These are phyloP conservation scores for Talaromyces funiculosus DNA, from an alignment of 2,329 filamentous ascomycete genomes.

Conservation along the genomic window DNA sequence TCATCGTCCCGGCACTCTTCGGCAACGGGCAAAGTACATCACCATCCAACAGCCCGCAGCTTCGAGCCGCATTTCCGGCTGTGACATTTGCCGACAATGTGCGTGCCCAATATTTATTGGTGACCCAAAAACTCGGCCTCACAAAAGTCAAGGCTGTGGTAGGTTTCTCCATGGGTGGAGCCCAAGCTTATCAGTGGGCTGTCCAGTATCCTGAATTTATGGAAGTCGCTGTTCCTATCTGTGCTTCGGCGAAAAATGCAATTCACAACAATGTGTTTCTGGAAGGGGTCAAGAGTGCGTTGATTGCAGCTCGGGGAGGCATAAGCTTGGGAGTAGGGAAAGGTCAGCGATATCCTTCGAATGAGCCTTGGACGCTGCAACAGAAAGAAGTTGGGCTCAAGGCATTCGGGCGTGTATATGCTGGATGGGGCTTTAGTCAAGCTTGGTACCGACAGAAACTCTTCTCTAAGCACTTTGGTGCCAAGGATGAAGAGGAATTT, in stretches of 20 bases:
- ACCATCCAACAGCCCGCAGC: slow-evolving; percentile 55
- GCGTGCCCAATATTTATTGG: slow-evolving; percentile 58
- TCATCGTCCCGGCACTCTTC: slow-evolving; percentile 63
- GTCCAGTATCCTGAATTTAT: slow-evolving; percentile 60
- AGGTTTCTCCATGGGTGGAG: slow-evolving; percentile 68
- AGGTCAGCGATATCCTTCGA: slow-evolving; percentile 40
- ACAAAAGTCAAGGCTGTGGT: slow-evolving; percentile 57
- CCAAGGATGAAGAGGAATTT: slow-evolving; percentile 65
- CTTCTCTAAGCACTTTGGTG: slow-evolving; percentile 61
- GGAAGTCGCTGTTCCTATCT: slow-evolving; percentile 61
- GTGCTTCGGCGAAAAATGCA: slow-evolving; percentile 58
- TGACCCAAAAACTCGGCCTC: slow-evolving; percentile 59
- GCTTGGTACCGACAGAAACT: slow-evolving; percentile 68
- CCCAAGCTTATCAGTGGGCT: slow-evolving; percentile 61
- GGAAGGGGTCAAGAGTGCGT: slow-evolving; percentile 56
- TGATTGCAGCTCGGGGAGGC: slow-evolving; percentile 52
- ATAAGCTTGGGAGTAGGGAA: slow-evolving; percentile 45
- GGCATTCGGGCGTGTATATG: slow-evolving; percentile 69
- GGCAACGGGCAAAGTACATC: slow-evolving; percentile 64
- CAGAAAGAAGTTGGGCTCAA: slow-evolving; percentile 57
- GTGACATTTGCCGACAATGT: slow-evolving; percentile 66
- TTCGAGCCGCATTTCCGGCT: slow-evolving; percentile 48
- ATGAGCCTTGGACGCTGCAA: slow-evolving; percentile 46
- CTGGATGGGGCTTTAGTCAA: slow-evolving; percentile 73
- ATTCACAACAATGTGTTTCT: slow-evolving; percentile 65